These are phyloP conservation scores for Thermomucor indicae-seudaticae DNA, from an alignment of 371 early-diverging fungal genomes.

Conservation along the genomic window DNA sequence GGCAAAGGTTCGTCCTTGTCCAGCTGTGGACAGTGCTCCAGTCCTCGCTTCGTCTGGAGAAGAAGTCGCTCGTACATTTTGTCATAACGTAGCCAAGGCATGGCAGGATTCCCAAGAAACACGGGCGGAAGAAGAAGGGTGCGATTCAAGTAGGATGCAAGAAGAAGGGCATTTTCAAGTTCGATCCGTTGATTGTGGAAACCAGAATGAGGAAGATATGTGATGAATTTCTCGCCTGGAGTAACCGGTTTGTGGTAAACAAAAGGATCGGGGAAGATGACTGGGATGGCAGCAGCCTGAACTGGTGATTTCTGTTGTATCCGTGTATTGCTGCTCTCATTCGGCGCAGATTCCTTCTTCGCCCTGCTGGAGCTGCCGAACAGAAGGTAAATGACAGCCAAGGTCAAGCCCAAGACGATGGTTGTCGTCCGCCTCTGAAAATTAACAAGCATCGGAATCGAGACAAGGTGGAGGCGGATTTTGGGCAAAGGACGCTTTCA, in stretches of 20 bases:
- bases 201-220: constrained; percentile 63
- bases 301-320: not conserved
- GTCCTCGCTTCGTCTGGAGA: constrained; percentile 53
- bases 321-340: not conserved
- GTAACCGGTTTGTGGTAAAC: constrained; percentile 13
- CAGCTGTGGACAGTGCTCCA: constrained; percentile 46
- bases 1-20: constrained; percentile 39
- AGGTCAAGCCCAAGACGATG: not conserved
- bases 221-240: constrained; percentile 38
- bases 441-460: not conserved
- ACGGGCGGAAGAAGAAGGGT: constrained; percentile 56
- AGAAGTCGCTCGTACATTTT: constrained; percentile 51
- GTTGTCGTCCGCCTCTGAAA: not conserved
- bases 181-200: constrained; percentile 61
- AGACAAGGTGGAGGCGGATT: no score
- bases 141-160: constrained; percentile 53
- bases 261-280: constrained; percentile 17
- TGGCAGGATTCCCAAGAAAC: constrained; percentile 53
- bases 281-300: constrained; percentile 9
- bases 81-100: constrained; percentile 50
- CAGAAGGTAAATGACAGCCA: not conserved
- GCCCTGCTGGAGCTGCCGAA: not conserved
- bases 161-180: constrained; percentile 54
- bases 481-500: no score
- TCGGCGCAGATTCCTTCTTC: not conserved